Conservation (phyloP, 2,329 filamentous ascomycete genomes). For the Penicillium crustosum region DNA sequence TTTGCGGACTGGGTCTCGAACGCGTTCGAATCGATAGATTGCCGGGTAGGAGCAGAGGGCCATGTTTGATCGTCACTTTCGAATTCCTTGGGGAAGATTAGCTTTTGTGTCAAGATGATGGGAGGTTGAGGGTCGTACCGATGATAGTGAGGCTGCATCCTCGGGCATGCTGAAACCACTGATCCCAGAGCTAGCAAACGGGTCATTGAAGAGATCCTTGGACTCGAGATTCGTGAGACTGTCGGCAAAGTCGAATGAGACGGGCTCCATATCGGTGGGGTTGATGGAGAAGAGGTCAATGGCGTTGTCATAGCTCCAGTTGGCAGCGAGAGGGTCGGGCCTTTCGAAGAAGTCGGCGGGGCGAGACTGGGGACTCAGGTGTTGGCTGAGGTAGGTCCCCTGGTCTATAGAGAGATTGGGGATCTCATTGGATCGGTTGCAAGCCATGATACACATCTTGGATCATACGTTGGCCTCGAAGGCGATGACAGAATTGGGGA, state of each 20-base stretch:
- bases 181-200: constrained; percentile 32
- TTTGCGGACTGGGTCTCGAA: constrained; percentile 8
- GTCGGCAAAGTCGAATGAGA: constrained; percentile 33
- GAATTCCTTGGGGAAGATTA: constrained; percentile 23
- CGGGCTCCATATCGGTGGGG: constrained; percentile 32
- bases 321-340: constrained; percentile 37
- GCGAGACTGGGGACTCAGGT: constrained; percentile 22
- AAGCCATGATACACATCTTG: constrained; percentile 19
- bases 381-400: constrained; percentile 22
- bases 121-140: constrained; percentile 14
- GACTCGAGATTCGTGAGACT: constrained; percentile 30
- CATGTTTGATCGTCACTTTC: constrained; percentile 39
- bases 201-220: constrained; percentile 34
- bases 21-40: constrained; percentile 20
- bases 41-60: constrained; percentile 26
- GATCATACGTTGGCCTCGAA: constrained; percentile 8
- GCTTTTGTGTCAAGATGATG: background rate
- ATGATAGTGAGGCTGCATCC: constrained; percentile 32
- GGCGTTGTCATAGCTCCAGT: constrained; percentile 38
- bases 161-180: constrained; percentile 36
- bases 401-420: constrained; percentile 19
- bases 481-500: background rate
- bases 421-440: constrained; percentile 19
- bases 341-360: constrained; percentile 17
- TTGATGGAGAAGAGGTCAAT: constrained; percentile 38